Base-by-base conservation (phyloP, 1,139 yeast species). In the Wickerhamiella infanticola region DNA sequence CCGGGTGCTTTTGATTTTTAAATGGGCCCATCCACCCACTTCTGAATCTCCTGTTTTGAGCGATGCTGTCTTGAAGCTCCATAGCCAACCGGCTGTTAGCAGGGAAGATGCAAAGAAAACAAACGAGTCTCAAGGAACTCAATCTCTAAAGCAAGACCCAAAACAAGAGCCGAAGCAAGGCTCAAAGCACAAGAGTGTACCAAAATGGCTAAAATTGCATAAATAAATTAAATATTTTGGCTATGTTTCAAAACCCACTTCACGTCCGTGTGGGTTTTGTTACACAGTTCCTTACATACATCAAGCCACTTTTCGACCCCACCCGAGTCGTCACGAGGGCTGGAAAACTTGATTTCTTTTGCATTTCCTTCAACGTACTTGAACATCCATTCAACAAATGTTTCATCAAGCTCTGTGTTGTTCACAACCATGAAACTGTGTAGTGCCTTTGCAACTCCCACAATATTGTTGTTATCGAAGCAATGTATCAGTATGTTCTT, bases 191-290 rank as follows among this genome's bases (percentile, higher is more conserved):
- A 48, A 48, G 42, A 35, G 33, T 18, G 44, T 44, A 24, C 56
- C 56, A 7, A 53, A 53, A 39, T 53, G 56, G 56, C 49, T 53
- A 18, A 53, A 53, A 18, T 47, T 53, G 35, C 54, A 51, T 35
- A 51, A 51, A 29, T 47, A 38, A 31, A 35, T 35, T 13, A 11
- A n/a, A 35, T 11, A 35, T 35, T 35, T 11, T 13, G 8, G 13
- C 7, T 25, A 39, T 29, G 27, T 5, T 13, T 23, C 13, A 13
- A 6, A 4, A 37, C 36, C 40, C 24, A 29, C 27, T 11, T 11
- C 3, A 36, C 24, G 6, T 4, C 13, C 6, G 36, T 9, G 36
- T 25, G n/a, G 11, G 18, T 9, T 8, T 13, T 9, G n/a, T 9
- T 9, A 36, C 33, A 41, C 4, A 25, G 33, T 33, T 3, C 24